Conservation (phyloP, 2,329 filamentous ascomycete species). For the Shiraia sp. region DNA sequence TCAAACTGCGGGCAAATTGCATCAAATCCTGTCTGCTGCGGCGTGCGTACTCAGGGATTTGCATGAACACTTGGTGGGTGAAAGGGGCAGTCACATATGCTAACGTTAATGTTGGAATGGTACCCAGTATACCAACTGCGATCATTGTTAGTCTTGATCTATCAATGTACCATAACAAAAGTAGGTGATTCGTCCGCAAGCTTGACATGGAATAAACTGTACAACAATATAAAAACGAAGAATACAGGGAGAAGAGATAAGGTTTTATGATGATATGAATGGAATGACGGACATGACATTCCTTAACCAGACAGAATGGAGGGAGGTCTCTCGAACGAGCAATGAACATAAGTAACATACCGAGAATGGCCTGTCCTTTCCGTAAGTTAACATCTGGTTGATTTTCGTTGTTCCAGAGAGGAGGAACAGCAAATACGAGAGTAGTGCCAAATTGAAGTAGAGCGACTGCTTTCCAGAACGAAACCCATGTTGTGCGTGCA, state of each 20-base stretch:
- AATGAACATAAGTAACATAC: slow-evolving; percentile 22
- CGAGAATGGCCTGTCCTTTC: slow-evolving; percentile 30
- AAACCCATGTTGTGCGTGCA: slow-evolving; percentile 39
- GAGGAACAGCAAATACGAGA: slow-evolving; percentile 36
- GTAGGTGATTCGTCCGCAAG: no score
- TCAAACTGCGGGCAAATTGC: slow-evolving; percentile 24
- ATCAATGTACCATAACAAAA: background rate
- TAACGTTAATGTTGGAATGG: slow-evolving; percentile 37
- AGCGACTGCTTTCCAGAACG: slow-evolving; percentile 43
- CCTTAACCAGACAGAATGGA: no score
- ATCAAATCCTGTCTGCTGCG: slow-evolving; percentile 28
- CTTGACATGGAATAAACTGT: no score
- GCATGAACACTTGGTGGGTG: slow-evolving; percentile 36
- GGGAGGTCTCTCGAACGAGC: no score
- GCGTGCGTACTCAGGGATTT: slow-evolving; percentile 35
- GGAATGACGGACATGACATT: no score
- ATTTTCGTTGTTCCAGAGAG: slow-evolving; percentile 38
- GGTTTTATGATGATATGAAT: no score
- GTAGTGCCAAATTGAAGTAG: slow-evolving; percentile 41
- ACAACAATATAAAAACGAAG: no score
- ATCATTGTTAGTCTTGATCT: slow-evolving; percentile 1
- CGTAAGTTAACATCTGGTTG: slow-evolving; percentile 34
- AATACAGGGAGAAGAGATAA: no score
- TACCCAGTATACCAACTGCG: slow-evolving; percentile 33
- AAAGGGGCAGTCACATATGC: slow-evolving; percentile 44